These are phyloP conservation scores for Epithemia pelagica DNA, from an alignment of 108 stramenopile species.

Conservation along the genomic window DNA sequence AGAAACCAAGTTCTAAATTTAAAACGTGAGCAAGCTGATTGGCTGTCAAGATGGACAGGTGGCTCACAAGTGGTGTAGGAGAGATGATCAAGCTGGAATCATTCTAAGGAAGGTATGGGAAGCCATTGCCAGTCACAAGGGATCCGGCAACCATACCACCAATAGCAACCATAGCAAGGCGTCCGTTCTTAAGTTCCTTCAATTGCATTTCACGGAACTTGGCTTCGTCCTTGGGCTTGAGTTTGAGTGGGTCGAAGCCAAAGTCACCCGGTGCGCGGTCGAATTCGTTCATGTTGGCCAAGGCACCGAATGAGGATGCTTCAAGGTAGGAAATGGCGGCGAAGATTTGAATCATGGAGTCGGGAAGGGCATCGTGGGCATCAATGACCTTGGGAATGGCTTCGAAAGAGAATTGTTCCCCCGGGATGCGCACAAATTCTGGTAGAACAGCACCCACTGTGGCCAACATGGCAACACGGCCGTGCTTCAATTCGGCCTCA, in stretches of 20 bases:
- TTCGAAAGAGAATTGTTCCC: conserved; percentile 77
- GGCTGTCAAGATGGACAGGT: background rate
- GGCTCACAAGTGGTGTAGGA: too few relatives aligned
- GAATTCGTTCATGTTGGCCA: conserved; percentile 56
- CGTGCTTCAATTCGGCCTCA: conserved; percentile 80
- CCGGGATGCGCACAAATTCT: conserved; percentile 82
- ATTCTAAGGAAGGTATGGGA: conserved; percentile 83
- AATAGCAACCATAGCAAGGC: conserved; percentile 89
- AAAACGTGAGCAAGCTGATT: background rate
- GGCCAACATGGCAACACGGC: conserved; percentile 85
- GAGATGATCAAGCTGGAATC: too few relatives aligned
- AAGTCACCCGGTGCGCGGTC: conserved; percentile 73
- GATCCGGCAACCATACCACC: conserved; percentile 85
- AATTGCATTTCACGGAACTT: conserved; percentile 63
- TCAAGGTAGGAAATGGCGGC: conserved; percentile 63
- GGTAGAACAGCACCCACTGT: conserved; percentile 75
- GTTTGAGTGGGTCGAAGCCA: conserved; percentile 62
- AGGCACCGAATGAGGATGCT: conserved; percentile 42
- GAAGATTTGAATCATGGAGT: conserved; percentile 76
- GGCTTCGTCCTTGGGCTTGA: conserved; percentile 47
- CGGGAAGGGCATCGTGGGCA: conserved; percentile 69
- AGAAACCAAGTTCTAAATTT: background rate
- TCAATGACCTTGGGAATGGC: conserved; percentile 74
- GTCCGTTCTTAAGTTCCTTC: conserved; percentile 82
- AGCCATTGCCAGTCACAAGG: conserved; percentile 83